Evolutionary conservation across 78 protist genomes (phyloP).

Genomic region (Trichosphaerium sp.): DNA sequence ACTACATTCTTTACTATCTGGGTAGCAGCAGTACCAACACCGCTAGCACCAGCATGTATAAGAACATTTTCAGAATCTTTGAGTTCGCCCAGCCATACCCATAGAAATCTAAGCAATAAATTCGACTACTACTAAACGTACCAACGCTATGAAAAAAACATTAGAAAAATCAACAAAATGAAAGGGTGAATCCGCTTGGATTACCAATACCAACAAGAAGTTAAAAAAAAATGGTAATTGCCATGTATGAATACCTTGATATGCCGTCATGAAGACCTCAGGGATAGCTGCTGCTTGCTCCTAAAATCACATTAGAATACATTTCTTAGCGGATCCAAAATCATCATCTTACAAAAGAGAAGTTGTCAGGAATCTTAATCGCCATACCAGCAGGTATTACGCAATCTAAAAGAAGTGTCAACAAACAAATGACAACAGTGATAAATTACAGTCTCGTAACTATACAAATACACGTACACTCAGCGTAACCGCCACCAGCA

Average conservation of each 20-base stretch:
- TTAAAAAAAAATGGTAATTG: too few species aligned
- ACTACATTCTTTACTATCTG: slow-evolving; percentile 15
- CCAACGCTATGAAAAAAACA: too few species aligned
- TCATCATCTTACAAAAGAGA: slow-evolving; percentile 14
- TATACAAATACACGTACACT: background rate
- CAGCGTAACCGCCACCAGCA: slow-evolving; percentile 28
- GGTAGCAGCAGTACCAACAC: slow-evolving; percentile 49
- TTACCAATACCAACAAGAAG: too few species aligned
- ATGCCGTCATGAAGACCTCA: slow-evolving; percentile 68
- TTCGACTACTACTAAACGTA: too few species aligned
- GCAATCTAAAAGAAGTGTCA: background rate
- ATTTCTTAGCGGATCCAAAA: slow-evolving; percentile 24
- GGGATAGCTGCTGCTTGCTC: slow-evolving; percentile 56
- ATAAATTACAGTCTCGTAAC: background rate
- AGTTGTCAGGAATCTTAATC: background rate
- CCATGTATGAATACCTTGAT: slow-evolving; percentile 37
- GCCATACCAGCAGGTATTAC: slow-evolving; percentile 1
- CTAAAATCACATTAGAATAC: slow-evolving; percentile 20
- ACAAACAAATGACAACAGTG: background rate
- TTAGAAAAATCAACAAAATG: too few species aligned
- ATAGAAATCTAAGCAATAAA: too few species aligned
- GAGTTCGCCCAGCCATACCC: slow-evolving; percentile 8
- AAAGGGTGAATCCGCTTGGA: too few species aligned
- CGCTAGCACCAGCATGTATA: slow-evolving; percentile 60
- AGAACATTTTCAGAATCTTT: slow-evolving; percentile 15